Evolutionary conservation across 257 asterid species (phyloP), one percentile per base, ranked within the genome.

Genomic region (Solanum bulbocastanum): DNA sequence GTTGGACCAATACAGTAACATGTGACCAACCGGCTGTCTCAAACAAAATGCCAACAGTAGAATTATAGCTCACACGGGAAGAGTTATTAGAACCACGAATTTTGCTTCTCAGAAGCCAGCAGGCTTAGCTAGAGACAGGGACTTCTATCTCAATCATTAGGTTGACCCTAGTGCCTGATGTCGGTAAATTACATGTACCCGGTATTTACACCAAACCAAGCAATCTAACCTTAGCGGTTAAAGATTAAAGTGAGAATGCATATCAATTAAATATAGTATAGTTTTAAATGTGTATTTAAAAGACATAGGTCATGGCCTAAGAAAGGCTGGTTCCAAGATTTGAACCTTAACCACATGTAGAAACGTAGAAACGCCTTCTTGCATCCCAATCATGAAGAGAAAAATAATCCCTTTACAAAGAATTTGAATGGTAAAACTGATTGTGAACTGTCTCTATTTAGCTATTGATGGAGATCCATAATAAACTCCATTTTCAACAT

Each of bases 1-100:
- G 69, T 49, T 82, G 85, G 85, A 82, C 85, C 85, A 49, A 49
- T 82, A 82, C 44, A 82, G 68, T 82, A 46, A 82, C 85, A 82
- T 49, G 85, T 81, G 69, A 82, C 30, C n/a, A 35, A 49, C 85
- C 2, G 20, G 12, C 85, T 49, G 44, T 49, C 32, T 82, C 42
- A 82, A 79, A 44, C 25, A 79, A 79, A 44, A 79, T 30, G 30
- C 27, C 66, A 18, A 30, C 44, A 14, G 68, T 82, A 32, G 40
- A 39, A 49, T 46, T 46, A 15, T 44, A 79, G 23, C 36, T 42
- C 32, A 78, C 62, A 78, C 84, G 0, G 40, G 85, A 10, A 27
- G 37, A 79, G 40, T 79, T 82, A 30, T 44, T 49, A 46, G 85
- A 82, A 82, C 68, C 85, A 82, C 62, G 0, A 49, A 18, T 49